Base-by-base conservation (phyloP, 2,329 filamentous ascomycete genomes). In the Cordyceps javanica region DNA sequence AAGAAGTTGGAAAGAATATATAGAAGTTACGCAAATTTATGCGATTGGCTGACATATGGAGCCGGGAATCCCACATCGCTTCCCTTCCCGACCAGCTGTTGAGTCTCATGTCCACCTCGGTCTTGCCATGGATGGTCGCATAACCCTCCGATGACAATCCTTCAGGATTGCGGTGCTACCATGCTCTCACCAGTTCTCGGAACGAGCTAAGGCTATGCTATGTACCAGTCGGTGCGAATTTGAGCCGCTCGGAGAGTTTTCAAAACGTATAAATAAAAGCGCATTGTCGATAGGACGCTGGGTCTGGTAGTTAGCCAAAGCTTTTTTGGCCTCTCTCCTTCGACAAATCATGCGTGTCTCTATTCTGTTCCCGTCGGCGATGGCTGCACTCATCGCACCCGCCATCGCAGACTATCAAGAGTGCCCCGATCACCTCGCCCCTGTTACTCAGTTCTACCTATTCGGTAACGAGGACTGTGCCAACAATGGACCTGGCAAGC, bases 401-500 rank as follows among this genome's bases (percentile, higher is more conserved):
- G 28, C 7, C 14, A 21, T 23, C 3, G 48, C 49, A 25, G 42
- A 56, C 32, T 56, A 49, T 23, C 34, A 56, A 36, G 30, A 36
- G 25, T 56, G 53, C 9, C 53, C 23, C 8, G 44, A 56, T 23
- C 41, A 56, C 23, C 41, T 48, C n/a, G 44, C 53, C 7, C 53
- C 53, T n/a, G 53, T 48, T 16, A 32, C 42, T 28, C 42, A 56
- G n/a, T 56, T 56, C 26, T 39, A 48, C 34, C 42, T 56, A 7
- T 56, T 39, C 7, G 53, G 44, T 14, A 49, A 41, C 26, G 44
- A 48, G 3, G 25, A 42, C 23, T 56, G 53, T n/a, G 42, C 53
- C 25, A 30, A 48, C 30, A 19, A 46, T 16, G 42, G 41, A 10
- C 41, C 52, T 3, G 52, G 42, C 23, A 49, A 49, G 23, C 30